Evolutionary conservation across 345 rosid species (phyloP).

Genomic region (Geranium brycei): DNA sequence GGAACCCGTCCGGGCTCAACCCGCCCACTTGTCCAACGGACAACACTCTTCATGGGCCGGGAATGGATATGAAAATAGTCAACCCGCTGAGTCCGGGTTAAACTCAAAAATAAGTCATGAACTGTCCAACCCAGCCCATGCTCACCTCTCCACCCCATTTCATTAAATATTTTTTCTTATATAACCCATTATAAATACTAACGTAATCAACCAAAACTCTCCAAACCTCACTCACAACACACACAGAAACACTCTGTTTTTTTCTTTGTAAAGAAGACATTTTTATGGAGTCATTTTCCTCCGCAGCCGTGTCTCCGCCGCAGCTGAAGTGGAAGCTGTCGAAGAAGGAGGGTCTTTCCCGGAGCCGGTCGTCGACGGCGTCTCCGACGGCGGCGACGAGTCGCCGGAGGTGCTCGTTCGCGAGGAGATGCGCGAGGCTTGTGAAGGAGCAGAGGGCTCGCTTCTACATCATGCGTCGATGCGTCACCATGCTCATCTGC

Average conservation of each 20-base stretch:
- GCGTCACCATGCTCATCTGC: constrained; percentile 86
- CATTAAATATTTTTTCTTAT: not conserved
- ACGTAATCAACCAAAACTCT: constrained; percentile 14
- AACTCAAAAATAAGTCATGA: too few species aligned
- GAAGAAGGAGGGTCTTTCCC: constrained; percentile 46
- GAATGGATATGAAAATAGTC: too few species aligned
- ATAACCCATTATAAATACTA: constrained; percentile 37
- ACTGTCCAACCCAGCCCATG: too few species aligned
- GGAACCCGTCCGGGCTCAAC: too few species aligned
- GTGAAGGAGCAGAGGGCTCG: constrained; percentile 87
- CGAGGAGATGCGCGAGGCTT: constrained; percentile 69
- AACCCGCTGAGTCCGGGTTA: too few species aligned
- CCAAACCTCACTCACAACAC: constrained; percentile 8
- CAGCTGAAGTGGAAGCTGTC: constrained; percentile 50
- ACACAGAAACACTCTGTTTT: too few species aligned
- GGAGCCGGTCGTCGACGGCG: constrained; percentile 35
- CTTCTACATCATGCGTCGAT: constrained; percentile 85
- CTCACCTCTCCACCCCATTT: constrained; percentile 23
- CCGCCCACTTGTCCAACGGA: too few species aligned
- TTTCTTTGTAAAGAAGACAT: too few species aligned
- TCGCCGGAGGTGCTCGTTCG: constrained; percentile 50
- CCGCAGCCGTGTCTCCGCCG: constrained; percentile 25
- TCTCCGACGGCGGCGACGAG: constrained; percentile 16
- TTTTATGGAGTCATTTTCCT: not conserved
- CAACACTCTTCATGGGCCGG: too few species aligned